Evolutionary conservation across 306 rosid genomes (phyloP), one percentile per base, ranked within the genome.

Genomic region (Rosa multiflora): DNA sequence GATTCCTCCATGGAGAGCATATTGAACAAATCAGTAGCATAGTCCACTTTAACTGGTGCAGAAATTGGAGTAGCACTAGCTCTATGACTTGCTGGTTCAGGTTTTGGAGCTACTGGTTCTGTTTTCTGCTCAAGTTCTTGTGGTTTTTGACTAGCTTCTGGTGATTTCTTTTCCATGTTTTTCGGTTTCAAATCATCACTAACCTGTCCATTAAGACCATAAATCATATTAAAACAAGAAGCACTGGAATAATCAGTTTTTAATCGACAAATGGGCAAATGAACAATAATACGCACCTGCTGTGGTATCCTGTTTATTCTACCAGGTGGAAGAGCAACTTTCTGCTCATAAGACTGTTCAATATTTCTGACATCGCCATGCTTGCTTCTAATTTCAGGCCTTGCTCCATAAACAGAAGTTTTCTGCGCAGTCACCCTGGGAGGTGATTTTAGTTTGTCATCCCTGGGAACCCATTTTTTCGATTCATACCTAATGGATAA

Each of bases 391-490:
- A 86, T 91, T 23, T 47, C 89, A 74, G 91, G 89, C 68, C 85
- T 88, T 75, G 61, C 95, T 90, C 84, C 77, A 73, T 76, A 83
- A 51, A 77, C 72, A 76, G 92, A 79, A 67, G 83, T 63, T 71
- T 75, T 91, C 52, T 86, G 93, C 70, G 84, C 89, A 56, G 17
- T 86, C 77, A 66, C 78, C 72, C 80, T 76, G 72, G 98, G 79
- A 42, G 95, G 87, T 44, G 92, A 82, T 80, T 66, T 93, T 17
- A 85, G 77, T 78, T 87, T 85, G 70, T 90, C 93, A 87, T 88
- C 91, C 83, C 88, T 86, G 49, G 97, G 42, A 82, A 88, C 78
- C 98, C 98, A 93, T 79, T 91, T 86, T 85, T 93, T 91, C 40
- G 86, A 94, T 76, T 91, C 98, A 87, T 93, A 93, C 89, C 98